Base-by-base conservation (phyloP, 169 alveolate species). In the Eimeria praecox region DNA sequence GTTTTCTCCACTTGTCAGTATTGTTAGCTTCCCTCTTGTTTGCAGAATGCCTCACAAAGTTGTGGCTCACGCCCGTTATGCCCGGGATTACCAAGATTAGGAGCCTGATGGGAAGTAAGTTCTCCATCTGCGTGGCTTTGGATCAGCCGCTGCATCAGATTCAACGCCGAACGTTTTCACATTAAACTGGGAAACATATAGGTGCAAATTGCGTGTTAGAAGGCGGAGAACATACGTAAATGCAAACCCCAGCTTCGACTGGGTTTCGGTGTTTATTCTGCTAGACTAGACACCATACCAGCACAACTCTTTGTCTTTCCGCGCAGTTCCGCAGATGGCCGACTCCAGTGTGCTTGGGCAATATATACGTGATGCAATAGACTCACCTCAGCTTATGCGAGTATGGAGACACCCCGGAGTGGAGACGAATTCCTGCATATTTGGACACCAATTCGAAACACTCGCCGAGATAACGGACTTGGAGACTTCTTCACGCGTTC, bases 401-500 rank as follows among this genome's bases (percentile, higher is more conserved):
- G 64, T 35, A 4, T 40, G 80, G 93, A 49, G 59, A 42, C 27
- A 86, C 40, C 93, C 93, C 30, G 40, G 30, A 4, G 0, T 86
- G 46, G 93, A 86, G 62, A 9, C 93, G 62, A 86, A 86, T 38
- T 56, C 93, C 20, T 86, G 93, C 93, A 62, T 62, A 30, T 86
- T 86, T 40, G 91, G 44, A 6, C 75, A 83, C 38, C 75, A 33
- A 49, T 33, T 14, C 38, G 75, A 49, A 52, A 16, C n/a, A 8
- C 9, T 56, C 14, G 18, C 18, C 9, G 35, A 12, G 22, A 33
- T 2, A 24, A 14, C n/a, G 35, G 38, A 12, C 5, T 6, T 4
- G 16, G 44, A 33, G 33, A 52, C 35, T 12, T 35, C 54, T 52
- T 16, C 42, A 18, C 44, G 16, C 33, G n/a, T n/a, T 54, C 20